Evolutionary conservation across 805 yeast genomes (phyloP).

Genomic region (Candida vaughaniae): DNA sequence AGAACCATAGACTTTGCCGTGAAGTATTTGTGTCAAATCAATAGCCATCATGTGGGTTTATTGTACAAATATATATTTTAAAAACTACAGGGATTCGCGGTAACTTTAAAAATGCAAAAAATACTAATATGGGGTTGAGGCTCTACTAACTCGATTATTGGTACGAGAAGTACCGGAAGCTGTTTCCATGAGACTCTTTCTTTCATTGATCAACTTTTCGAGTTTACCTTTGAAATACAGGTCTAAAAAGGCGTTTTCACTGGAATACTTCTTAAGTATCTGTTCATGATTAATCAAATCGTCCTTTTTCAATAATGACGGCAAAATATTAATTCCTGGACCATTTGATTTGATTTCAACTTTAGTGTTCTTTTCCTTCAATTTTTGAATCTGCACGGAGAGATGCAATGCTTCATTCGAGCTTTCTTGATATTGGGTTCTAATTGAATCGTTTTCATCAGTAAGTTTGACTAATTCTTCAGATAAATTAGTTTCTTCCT

Average conservation of each 20-base stretch:
- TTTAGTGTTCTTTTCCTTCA: conserved; percentile 18
- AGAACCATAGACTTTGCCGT: conserved; percentile 18
- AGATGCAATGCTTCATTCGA: conserved; percentile 34
- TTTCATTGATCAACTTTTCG: conserved; percentile 35
- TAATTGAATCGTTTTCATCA: conserved; percentile 27
- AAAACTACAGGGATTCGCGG: too few species aligned
- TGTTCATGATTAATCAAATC: conserved; percentile 27
- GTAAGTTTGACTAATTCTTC: conserved; percentile 24
- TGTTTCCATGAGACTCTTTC: conserved; percentile 29
- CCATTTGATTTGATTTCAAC: conserved; percentile 26
- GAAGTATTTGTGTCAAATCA: neutral
- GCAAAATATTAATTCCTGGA: conserved; percentile 35
- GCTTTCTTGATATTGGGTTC: conserved; percentile 32
- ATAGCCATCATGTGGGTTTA: too few species aligned
- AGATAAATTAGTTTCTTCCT: conserved; percentile 24
- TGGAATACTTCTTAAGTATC: conserved; percentile 22
- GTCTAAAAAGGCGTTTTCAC: conserved; percentile 30
- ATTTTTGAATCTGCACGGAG: conserved; percentile 19
- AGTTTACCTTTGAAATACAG: conserved; percentile 28
- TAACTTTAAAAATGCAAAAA: too few species aligned
- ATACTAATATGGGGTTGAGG: conserved; percentile 36
- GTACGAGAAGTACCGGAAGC: conserved; percentile 29
- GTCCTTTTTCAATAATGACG: conserved; percentile 33
- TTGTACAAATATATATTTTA: too few species aligned
- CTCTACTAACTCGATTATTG: conserved; percentile 38